phyloP scores from a whole-genome alignment of 2,329 filamentous ascomycete species.

The Harringtonia lauricola region DNA sequence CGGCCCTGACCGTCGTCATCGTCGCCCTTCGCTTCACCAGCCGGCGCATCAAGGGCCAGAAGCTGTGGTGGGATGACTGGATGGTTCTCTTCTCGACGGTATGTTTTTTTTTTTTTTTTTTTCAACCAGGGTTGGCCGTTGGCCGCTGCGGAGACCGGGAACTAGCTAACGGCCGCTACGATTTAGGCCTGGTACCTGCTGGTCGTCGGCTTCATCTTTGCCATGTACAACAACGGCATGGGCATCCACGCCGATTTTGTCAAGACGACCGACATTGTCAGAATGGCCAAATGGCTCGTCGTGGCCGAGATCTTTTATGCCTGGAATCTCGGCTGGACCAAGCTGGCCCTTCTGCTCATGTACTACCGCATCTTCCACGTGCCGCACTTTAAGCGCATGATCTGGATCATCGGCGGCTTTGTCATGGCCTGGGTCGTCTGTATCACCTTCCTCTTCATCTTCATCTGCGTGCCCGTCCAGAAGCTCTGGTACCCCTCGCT shows the following conservation, averaged over 20 bases:
- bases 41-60: slow-evolving; percentile 28
- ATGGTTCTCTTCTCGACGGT: slow-evolving; percentile 38
- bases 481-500: slow-evolving; percentile 35
- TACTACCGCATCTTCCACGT: slow-evolving; percentile 40
- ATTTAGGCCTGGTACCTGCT: slow-evolving; percentile 28
- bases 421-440: slow-evolving; percentile 34
- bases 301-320: slow-evolving; percentile 36
- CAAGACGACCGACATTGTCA: slow-evolving; percentile 23
- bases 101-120: slow-evolving; percentile 7
- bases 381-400: slow-evolving; percentile 28
- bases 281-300: slow-evolving; percentile 34
- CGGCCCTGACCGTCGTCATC: slow-evolving; percentile 25
- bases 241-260: slow-evolving; percentile 32
- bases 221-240: slow-evolving; percentile 34
- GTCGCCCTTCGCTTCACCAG: slow-evolving; percentile 29
- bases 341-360: slow-evolving; percentile 37
- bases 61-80: slow-evolving; percentile 40
- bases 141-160: not conserved
- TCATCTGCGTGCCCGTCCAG: slow-evolving; percentile 38
- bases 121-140: not conserved
- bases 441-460: slow-evolving; percentile 37
- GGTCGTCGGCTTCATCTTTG: slow-evolving; percentile 35
- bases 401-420: slow-evolving; percentile 28
- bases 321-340: slow-evolving; percentile 37
- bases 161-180: not conserved